A percentile compares a stretch with the other conserved stretches of the same genome.
Evolutionary conservation across 2,329 filamentous ascomycete species (phyloP).

Genomic region (Berkeleyomyces basicola): DNA sequence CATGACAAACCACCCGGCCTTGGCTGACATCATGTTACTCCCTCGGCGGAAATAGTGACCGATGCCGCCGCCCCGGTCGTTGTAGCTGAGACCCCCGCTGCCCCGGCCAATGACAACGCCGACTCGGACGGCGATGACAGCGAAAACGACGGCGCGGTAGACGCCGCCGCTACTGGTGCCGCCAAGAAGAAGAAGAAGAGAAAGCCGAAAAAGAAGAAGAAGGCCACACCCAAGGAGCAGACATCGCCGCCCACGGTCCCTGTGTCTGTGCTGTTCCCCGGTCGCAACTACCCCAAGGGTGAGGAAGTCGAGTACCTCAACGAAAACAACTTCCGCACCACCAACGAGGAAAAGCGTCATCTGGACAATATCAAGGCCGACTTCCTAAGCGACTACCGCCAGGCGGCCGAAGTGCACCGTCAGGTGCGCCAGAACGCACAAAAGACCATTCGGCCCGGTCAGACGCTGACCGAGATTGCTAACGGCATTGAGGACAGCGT

Average conservation of each 20-base stretch:
- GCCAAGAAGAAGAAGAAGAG: slow-evolving; percentile 71
- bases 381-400: slow-evolving; percentile 57
- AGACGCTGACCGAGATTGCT: slow-evolving; percentile 57
- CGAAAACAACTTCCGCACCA: slow-evolving; percentile 65
- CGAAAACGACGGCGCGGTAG: slow-evolving; percentile 4
- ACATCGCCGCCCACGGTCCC: slow-evolving; percentile 61
- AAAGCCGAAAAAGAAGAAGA: slow-evolving; percentile 58
- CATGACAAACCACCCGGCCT: slow-evolving; percentile 8
- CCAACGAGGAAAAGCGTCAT: slow-evolving; percentile 69
- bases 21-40: not conserved
- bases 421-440: slow-evolving; percentile 65
- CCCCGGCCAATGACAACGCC: slow-evolving; percentile 23
- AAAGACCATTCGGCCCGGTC: slow-evolving; percentile 58
- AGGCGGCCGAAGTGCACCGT: slow-evolving; percentile 60
- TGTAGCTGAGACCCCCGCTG: slow-evolving; percentile 20
- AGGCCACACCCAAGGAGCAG: slow-evolving; percentile 49
- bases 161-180: slow-evolving; percentile 2
- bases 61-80: slow-evolving; percentile 16
- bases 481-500: slow-evolving; percentile 68
- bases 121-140: slow-evolving; percentile 33
- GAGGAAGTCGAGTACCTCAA: slow-evolving; percentile 63
- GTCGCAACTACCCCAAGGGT: slow-evolving; percentile 56
- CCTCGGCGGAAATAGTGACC: slow-evolving; percentile 18
- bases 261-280: slow-evolving; percentile 57
- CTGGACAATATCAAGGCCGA: slow-evolving; percentile 62